Evolutionary conservation across 1,284 basidiomycete genomes (phyloP), one percentile per base, ranked within the genome.

Genomic region (Apiotrichum veenhuisii): DNA sequence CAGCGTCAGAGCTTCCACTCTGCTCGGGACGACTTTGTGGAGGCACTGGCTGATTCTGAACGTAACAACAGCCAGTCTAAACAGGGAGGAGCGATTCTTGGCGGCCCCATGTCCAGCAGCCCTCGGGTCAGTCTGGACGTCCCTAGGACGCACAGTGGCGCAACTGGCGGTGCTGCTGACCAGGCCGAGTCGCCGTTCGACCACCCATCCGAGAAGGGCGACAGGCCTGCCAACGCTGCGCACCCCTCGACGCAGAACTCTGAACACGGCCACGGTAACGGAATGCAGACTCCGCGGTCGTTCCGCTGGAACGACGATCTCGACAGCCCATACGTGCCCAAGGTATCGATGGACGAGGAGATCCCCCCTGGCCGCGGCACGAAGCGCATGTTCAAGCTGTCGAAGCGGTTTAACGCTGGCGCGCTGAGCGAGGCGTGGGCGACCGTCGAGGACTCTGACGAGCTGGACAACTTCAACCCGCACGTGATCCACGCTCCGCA

Each of bases 401-500:
- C 70, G 1, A 73, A 76, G 54, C 71, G 65, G 49, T 77, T 77
- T 55, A 77, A 80, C 61, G 79, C 77, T 1, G 80, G 79, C 9
- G 79, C 77, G 0, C 61, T 80, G 2, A 75, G 76, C 8, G 76
- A 80, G 46, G 76, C 78, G 10, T 75, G 76, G 64, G 78, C 79
- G 0, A 79, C 78, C 2, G 77, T 80, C 11, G 78, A 79, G 52
- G 79, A 80, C 64, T 77, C 77, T 11, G 77, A 77, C 52, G 73
- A 78, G 23, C 67, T 80, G 27, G 77, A 79, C 58, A 71, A 79
- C 41, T 84, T 83, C 73, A 70, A 73, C 40, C 82, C 83, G 14
- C 81, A 83, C 62, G 76, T 84, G 46, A 71, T 87, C 10, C 85
- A 87, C 63, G 74, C 78, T 17, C 77, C 80, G 10, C 85, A 86